Evolutionary conservation across 2,329 filamentous ascomycete species (phyloP), one percentile per base, ranked within the genome.

Genomic region (Neonectria hederae): DNA sequence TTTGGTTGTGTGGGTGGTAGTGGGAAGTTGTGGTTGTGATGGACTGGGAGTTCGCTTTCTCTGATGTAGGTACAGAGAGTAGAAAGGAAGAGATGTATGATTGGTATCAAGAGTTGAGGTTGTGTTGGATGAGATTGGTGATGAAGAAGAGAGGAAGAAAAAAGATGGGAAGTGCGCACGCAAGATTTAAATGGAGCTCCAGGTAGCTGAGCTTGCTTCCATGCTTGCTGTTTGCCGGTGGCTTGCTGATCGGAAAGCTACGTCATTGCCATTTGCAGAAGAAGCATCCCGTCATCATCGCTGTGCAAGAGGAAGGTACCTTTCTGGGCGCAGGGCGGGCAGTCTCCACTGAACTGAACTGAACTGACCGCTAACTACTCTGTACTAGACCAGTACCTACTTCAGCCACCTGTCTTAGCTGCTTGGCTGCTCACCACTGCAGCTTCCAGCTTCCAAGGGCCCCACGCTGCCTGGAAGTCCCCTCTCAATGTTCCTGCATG

Each of bases 401-500:
- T n/a, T n/a, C n/a, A n/a, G n/a, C n/a, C n/a, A n/a, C n/a, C n/a
- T n/a, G n/a, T n/a, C n/a, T n/a, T n/a, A n/a, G 35, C 14, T 38
- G 30, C 30, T 38, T 30, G 11, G 13, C 53, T 26, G 32, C 40
- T 48, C 22, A 30, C 28, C 28, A 48, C n/a, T n/a, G n/a, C n/a
- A n/a, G 32, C 43, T 52, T 21, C 42, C 32, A 49, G 43, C 19
- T n/a, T n/a, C n/a, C n/a, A n/a, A n/a, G n/a, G n/a, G n/a, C 32
- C 38, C 28, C 30, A 35, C 43, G 38, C 55, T 55, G 24, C 26
- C 54, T 32, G 30, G 5, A 22, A 22, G 22, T 54, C 30, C 35
- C 26, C 45, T 17, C 43, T n/a, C n/a, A n/a, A 69, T 35, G 71
- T 73, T 73, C 71, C 71, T 73, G 69, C 68, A 73, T 73, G 61